These are phyloP conservation scores for Firmiana major DNA, from an alignment of 345 rosid genomes.

Conservation along the genomic window DNA sequence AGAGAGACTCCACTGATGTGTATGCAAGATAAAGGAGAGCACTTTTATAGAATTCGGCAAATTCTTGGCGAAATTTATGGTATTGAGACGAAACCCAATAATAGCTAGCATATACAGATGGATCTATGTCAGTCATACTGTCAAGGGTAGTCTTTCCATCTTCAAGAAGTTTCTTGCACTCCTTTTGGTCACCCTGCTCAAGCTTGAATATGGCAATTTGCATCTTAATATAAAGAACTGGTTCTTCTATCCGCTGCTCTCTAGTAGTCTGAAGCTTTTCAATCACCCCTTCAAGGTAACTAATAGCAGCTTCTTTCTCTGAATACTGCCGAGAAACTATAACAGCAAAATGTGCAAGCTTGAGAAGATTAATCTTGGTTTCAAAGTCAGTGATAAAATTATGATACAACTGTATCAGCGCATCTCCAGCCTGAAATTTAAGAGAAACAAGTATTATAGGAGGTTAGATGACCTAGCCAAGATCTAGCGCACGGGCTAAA, in stretches of 20 bases:
- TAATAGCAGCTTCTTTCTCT: constrained; percentile 92
- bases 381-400: constrained; percentile 95
- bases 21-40: constrained; percentile 97
- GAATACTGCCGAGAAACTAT: constrained; percentile 85
- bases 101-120: constrained; percentile 82
- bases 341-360: constrained; percentile 95
- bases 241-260: constrained; percentile 81
- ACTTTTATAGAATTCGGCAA: constrained; percentile 86
- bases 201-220: constrained; percentile 86
- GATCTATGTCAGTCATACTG: constrained; percentile 98
- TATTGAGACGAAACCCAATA: constrained; percentile 95
- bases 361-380: constrained; percentile 96
- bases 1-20: constrained; percentile 86
- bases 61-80: constrained; percentile 76
- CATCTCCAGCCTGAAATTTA: constrained; percentile 81
- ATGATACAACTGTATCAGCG: constrained; percentile 78
- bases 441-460: constrained; percentile 1
- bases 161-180: constrained; percentile 84
- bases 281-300: constrained; percentile 79
- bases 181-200: constrained; percentile 85
- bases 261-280: constrained; percentile 75
- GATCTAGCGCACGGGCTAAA: not conserved
- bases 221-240: constrained; percentile 81
- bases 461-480: not conserved
- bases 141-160: constrained; percentile 84